phyloP scores from a whole-genome alignment of 306 rosid species.

The Citrullus mucosospermus region DNA sequence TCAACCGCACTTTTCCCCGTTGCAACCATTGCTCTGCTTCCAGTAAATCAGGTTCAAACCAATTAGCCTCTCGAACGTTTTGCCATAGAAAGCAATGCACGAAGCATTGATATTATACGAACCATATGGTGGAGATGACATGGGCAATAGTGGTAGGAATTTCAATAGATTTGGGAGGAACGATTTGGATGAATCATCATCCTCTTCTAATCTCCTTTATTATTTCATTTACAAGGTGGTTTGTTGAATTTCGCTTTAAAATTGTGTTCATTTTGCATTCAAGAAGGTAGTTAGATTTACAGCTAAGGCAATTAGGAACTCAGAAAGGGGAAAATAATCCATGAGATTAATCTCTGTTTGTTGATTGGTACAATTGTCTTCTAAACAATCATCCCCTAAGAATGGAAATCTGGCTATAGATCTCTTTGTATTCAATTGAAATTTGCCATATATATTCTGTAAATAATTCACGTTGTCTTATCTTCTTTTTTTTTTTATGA shows the following conservation, averaged over 20 bases:
- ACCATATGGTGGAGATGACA: slow-evolving; percentile 24
- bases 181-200: slow-evolving; percentile 48
- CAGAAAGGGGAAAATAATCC: slow-evolving; percentile 47
- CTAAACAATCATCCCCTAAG: background rate
- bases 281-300: slow-evolving; percentile 48
- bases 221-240: slow-evolving; percentile 75
- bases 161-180: slow-evolving; percentile 46
- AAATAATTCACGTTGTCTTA: background rate
- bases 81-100: slow-evolving; percentile 47
- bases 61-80: slow-evolving; percentile 32
- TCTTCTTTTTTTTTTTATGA: no score
- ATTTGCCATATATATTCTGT: background rate
- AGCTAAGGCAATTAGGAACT: slow-evolving; percentile 43
- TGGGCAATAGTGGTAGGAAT: slow-evolving; percentile 60
- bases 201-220: slow-evolving; percentile 58
- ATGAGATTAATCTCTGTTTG: slow-evolving; percentile 45
- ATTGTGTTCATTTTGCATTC: slow-evolving; percentile 70
- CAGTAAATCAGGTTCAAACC: slow-evolving; percentile 29
- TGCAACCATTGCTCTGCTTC: slow-evolving; percentile 64
- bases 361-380: slow-evolving; percentile 13
- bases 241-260: slow-evolving; percentile 69
- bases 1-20: slow-evolving; percentile 39
- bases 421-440: background rate
- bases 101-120: slow-evolving; percentile 34
- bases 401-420: background rate